Conservation (phyloP, 1,139 yeast species). For the Geotrichum macrosporum region DNA sequence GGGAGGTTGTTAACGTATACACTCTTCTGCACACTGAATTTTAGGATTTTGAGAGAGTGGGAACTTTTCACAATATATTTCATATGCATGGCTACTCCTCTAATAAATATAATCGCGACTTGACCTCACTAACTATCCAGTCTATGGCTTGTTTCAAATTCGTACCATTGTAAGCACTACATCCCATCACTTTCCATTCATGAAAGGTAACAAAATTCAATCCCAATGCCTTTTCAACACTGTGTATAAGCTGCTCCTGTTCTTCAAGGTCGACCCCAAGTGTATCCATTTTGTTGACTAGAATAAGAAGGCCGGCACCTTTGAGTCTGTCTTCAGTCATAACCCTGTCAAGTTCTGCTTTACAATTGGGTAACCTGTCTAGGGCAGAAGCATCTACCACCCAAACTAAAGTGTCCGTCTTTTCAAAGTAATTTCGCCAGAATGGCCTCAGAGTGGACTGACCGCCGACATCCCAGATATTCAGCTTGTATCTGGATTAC, state of each 20-base stretch:
- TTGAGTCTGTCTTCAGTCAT: slow-evolving; percentile 61
- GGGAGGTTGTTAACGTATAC: not conserved
- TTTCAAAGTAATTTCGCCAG: slow-evolving; percentile 89
- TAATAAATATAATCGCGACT: slow-evolving; percentile 38
- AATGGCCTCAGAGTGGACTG: slow-evolving; percentile 72
- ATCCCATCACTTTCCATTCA: slow-evolving; percentile 41
- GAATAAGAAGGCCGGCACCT: slow-evolving; percentile 53
- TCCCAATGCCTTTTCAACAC: slow-evolving; percentile 30
- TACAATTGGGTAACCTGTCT: slow-evolving; percentile 62
- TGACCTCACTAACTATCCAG: slow-evolving; percentile 48
- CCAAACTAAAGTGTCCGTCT: slow-evolving; percentile 83
- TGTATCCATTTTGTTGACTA: slow-evolving; percentile 44
- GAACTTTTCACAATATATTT: too few relatives aligned
- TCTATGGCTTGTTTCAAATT: slow-evolving; percentile 47
- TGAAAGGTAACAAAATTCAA: slow-evolving; percentile 38
- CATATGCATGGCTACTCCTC: slow-evolving; percentile 23
- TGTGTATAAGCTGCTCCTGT: slow-evolving; percentile 26
- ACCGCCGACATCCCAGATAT: slow-evolving; percentile 81
- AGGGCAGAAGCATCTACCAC: slow-evolving; percentile 71
- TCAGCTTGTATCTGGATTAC: slow-evolving; percentile 46
- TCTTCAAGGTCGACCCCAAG: slow-evolving; percentile 41
- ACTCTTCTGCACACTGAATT: too few relatives aligned
- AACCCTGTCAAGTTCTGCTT: slow-evolving; percentile 57
- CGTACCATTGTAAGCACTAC: slow-evolving; percentile 57
- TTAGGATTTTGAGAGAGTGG: too few relatives aligned